Percentiles rank a stretch among this genome's conserved stretches.
Evolutionary conservation across 768 basidiomycete genomes (phyloP).

Genomic region (Russula lepida): DNA sequence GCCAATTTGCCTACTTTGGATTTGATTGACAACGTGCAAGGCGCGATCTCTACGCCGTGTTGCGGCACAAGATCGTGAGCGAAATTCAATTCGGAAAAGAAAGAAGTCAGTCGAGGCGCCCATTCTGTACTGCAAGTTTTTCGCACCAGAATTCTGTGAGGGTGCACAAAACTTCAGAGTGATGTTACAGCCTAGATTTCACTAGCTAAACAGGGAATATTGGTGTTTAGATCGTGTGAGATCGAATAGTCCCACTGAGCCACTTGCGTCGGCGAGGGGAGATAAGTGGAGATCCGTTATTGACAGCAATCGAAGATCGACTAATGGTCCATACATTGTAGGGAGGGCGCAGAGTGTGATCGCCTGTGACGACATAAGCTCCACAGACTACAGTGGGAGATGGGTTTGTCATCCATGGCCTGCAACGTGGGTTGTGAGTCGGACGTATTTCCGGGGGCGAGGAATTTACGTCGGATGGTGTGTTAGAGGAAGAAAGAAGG

Average conservation of each 20-base stretch:
- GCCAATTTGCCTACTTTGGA: background rate
- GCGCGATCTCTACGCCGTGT: background rate
- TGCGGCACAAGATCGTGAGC: background rate
- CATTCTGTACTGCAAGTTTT: background rate
- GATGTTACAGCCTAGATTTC: too few relatives aligned
- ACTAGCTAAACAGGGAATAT: too few relatives aligned
- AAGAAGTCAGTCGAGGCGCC: background rate
- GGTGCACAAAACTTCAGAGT: background rate
- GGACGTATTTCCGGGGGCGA: background rate
- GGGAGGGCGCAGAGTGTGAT: background rate
- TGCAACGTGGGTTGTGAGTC: background rate
- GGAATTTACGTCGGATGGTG: background rate
- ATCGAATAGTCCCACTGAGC: too few relatives aligned
- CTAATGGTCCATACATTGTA: background rate
- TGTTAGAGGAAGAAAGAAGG: background rate
- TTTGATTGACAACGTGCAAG: background rate
- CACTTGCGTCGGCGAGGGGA: too few relatives aligned
- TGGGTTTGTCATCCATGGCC: background rate
- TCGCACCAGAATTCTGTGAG: background rate
- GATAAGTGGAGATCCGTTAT: background rate
- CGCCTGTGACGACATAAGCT: slow-evolving; percentile 6
- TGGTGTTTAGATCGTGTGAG: too few relatives aligned
- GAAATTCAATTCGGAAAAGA: background rate
- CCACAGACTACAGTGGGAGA: slow-evolving; percentile 2
- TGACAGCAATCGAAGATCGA: background rate